A percentile compares a stretch with the other conserved stretches of the same genome.
phyloP scores from a whole-genome alignment of 805 yeast genomes.

The Yarrowia sp. region DNA sequence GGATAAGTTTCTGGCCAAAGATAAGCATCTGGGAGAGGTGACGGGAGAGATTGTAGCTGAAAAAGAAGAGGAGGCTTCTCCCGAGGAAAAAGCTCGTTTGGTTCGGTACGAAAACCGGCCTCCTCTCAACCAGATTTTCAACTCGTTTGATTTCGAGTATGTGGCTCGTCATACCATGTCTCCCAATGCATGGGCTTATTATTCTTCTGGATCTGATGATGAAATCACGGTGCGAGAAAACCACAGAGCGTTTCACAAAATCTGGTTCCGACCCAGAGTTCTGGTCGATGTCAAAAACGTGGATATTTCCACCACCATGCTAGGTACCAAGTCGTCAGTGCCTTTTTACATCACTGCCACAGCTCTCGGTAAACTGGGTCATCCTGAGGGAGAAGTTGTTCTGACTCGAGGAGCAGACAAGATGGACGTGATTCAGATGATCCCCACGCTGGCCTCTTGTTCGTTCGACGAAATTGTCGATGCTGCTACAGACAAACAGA shows the following conservation, averaged over 20 bases:
- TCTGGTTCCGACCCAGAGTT: slow-evolving; percentile 81
- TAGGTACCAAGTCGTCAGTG: slow-evolving; percentile 64
- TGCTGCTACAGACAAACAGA: slow-evolving; percentile 61
- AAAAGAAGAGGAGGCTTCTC: slow-evolving; percentile 41
- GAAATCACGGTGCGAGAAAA: slow-evolving; percentile 87
- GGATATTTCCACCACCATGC: slow-evolving; percentile 66
- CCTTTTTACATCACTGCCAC: slow-evolving; percentile 93
- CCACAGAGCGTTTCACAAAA: slow-evolving; percentile 82
- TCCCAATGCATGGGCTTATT: slow-evolving; percentile 86
- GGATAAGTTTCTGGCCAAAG: slow-evolving; percentile 54
- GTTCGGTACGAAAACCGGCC: slow-evolving; percentile 56
- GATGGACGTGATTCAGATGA: slow-evolving; percentile 78
- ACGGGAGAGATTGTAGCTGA: slow-evolving; percentile 28
- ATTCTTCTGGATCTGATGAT: slow-evolving; percentile 88
- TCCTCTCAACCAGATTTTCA: slow-evolving; percentile 63
- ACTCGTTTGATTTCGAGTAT: slow-evolving; percentile 80
- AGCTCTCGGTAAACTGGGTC: slow-evolving; percentile 87
- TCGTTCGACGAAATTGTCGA: slow-evolving; percentile 81
- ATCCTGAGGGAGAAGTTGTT: slow-evolving; percentile 87
- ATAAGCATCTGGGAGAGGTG: slow-evolving; percentile 61
- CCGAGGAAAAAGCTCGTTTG: slow-evolving; percentile 45
- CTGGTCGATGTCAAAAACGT: slow-evolving; percentile 76
- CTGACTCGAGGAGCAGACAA: slow-evolving; percentile 78
- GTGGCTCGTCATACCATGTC: slow-evolving; percentile 78
- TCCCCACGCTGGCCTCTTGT: slow-evolving; percentile 86